Evolutionary conservation across 306 rosid species (phyloP).

Genomic region (Pyrus communis): DNA sequence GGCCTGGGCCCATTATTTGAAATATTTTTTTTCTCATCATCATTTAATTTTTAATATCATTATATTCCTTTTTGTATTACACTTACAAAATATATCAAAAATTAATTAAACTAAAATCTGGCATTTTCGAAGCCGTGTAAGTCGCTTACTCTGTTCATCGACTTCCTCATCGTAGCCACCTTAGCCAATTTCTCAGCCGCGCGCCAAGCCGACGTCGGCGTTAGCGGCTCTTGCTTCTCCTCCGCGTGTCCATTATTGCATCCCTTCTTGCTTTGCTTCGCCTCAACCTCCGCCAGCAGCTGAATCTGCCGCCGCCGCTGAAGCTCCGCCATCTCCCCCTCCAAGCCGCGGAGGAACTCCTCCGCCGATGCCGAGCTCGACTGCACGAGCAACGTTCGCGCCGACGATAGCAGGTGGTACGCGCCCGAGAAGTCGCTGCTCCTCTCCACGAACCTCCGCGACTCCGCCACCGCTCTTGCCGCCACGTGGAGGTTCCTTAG

Average conservation of each 20-base stretch:
- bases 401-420: slow-evolving; percentile 58
- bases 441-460: slow-evolving; percentile 45
- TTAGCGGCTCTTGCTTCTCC: slow-evolving; percentile 70
- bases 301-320: slow-evolving; percentile 43
- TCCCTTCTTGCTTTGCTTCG: slow-evolving; percentile 19
- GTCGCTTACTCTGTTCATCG: slow-evolving; percentile 96
- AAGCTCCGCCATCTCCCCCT: slow-evolving; percentile 57
- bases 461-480: slow-evolving; percentile 72
- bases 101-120: slow-evolving; percentile 52
- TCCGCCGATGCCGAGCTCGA: slow-evolving; percentile 40
- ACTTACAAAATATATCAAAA: slow-evolving; percentile 28
- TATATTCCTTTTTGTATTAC: slow-evolving; percentile 28
- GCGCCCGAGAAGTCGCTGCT: slow-evolving; percentile 53
- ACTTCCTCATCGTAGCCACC: slow-evolving; percentile 92
- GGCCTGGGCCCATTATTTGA: slow-evolving; percentile 32
- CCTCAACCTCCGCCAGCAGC: slow-evolving; percentile 1
- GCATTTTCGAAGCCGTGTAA: slow-evolving; percentile 97
- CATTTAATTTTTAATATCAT: neutral
- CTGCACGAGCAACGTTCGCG: slow-evolving; percentile 59
- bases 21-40: neutral
- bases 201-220: slow-evolving; percentile 97
- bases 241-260: slow-evolving; percentile 12
- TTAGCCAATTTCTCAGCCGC: slow-evolving; percentile 92
- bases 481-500: slow-evolving; percentile 66
- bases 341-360: slow-evolving; percentile 55